Base-by-base conservation (phyloP, 2,329 filamentous ascomycete species). In the Akanthomyces lecanii region DNA sequence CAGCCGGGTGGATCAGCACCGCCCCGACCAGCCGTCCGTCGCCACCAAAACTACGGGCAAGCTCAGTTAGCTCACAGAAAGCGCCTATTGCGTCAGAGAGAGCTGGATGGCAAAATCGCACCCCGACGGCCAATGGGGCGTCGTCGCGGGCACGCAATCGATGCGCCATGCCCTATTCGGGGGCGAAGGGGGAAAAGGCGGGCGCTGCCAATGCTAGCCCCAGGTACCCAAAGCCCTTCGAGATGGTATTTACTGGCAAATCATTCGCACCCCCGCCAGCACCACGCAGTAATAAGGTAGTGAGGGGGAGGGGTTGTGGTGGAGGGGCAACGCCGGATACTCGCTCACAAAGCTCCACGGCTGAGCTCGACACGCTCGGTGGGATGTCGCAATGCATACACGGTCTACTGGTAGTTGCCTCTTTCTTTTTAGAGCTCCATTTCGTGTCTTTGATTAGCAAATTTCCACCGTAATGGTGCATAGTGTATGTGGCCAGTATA, bases 1-100 rank as follows among this genome's bases (percentile, higher is more conserved):
- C 38, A 38, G 8, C 38, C 5, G 33, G 33, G 33, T 36, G 33
- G 33, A 36, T 14, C 38, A 40, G 38, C 38, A 25, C 50, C 36
- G 36, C 47, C 23, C 56, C 57, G 57, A 60, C 57, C 33, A 60
- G 23, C 57, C 57, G 57, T 51, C 8, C 21, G 18, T 36, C 4
- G 7, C 44, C n/a, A 47, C 21, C 7, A 47, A 47, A 47, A 8
- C 8, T 11, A 11, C 10, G 33, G 33, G 33, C 33, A 36, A 36
- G 33, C 33, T 7, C 6, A 30, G 28, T 54, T 58, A 60, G 57
- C 33, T 23, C 58, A 38, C 58, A 61, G 59, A 54, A 40, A 54
- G 59, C 59, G 59, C 28, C 50, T 54, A 72, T 72, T 70, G 71
- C 71, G 71, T 72, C 71, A 72, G 67, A 63, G 63, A 67, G 64